These are phyloP conservation scores for Nicotiana otophora DNA, from an alignment of 257 asterid species.

Conservation along the genomic window DNA sequence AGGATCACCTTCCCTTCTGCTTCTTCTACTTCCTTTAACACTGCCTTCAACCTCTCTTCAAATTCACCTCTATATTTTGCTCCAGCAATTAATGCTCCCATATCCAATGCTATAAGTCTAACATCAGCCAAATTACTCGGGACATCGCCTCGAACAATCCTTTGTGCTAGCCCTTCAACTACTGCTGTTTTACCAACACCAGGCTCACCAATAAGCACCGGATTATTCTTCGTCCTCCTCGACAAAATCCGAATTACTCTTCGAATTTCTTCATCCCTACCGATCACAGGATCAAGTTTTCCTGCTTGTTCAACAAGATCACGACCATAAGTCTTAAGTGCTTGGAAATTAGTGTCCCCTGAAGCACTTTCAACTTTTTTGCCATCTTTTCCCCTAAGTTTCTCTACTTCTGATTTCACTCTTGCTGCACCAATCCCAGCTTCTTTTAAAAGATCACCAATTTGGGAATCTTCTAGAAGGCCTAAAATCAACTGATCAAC, in stretches of 20 bases:
- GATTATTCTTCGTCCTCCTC: constrained; percentile 67
- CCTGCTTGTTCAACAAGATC: constrained; percentile 73
- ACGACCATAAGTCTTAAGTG: constrained; percentile 60
- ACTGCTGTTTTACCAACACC: constrained; percentile 73
- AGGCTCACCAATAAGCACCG: constrained; percentile 66
- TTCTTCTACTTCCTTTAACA: constrained; percentile 67
- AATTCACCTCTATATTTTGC: constrained; percentile 78
- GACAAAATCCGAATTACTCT: constrained; percentile 61
- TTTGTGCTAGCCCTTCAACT: constrained; percentile 71
- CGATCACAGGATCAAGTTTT: constrained; percentile 69
- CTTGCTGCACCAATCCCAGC: constrained; percentile 38
- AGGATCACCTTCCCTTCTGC: constrained; percentile 67
- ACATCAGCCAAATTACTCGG: constrained; percentile 70
- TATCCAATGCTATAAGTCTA: constrained; percentile 65
- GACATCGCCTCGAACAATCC: constrained; percentile 55
- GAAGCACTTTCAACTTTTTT: constrained; percentile 65
- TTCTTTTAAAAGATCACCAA: constrained; percentile 47
- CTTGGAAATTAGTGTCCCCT: constrained; percentile 54
- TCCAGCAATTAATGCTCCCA: constrained; percentile 70
- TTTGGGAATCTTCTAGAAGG: constrained; percentile 57
- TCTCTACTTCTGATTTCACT: constrained; percentile 59
- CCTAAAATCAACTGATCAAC: constrained; percentile 65
- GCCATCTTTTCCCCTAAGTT: constrained; percentile 55
- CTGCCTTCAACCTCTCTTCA: constrained; percentile 64
- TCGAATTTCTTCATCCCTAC: constrained; percentile 63